Base-by-base conservation (phyloP, 441 rosid species). In the Melastoma candidum region DNA sequence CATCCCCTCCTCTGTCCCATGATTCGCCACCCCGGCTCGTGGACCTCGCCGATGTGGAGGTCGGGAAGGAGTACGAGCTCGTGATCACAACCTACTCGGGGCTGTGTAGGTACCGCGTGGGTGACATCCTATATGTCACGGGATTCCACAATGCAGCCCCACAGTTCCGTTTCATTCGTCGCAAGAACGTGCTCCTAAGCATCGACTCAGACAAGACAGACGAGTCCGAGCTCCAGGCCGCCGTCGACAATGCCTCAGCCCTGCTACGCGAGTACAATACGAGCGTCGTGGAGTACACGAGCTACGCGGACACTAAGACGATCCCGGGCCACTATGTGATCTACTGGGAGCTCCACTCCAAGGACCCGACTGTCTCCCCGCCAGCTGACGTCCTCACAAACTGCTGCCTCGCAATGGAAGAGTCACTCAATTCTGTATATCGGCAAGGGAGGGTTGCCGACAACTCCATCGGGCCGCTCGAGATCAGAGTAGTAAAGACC, bases 311-410 rank as follows among this genome's bases (percentile, higher is more conserved):
- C 17, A 73, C 90, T 0, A 68, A 59, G 53, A 56, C 74, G 7
- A 74, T 83, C 26, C 90, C 86, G 0, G 90, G 85, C 1, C 85
- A 79, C 57, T 82, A 82, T 53, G 85, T 82, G 7, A 77, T 82
- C 25, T 79, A 70, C 43, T 56, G 60, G 60, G 60, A 56, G 32
- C 29, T 56, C 53, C 53, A n/a, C n/a, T 5, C 22, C 53, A 50
- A 12, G 53, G 4, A 51, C n/a, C n/a, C 11, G 26, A 26, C 12
- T 13, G 7, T 26, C 54, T 11, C 41, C 3, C 32, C 36, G 12
- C 36, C 39, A 4, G 8, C n/a, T 4, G 32, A 46, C 12, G 51
- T 27, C 5, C 13, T 46, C 11, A 25, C 27, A 3, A 1, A 46
- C 7, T 47, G 60, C 17, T 46, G 60, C 51, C 44, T 56, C 8